phyloP scores from a whole-genome alignment of 495 filamentous ascomycete species.

The Neurospora sp. region DNA sequence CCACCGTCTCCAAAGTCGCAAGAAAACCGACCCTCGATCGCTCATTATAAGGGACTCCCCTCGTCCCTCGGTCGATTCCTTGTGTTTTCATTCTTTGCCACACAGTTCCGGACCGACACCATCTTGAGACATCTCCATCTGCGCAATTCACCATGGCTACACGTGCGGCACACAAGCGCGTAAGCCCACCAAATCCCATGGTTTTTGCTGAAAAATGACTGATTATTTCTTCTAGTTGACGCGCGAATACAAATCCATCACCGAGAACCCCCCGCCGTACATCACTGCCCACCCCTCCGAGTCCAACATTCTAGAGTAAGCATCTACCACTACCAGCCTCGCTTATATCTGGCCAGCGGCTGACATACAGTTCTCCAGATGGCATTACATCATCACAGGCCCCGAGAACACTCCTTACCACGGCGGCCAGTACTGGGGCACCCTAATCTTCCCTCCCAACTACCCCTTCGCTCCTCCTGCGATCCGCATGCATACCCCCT shows the following conservation, averaged over 20 bases:
- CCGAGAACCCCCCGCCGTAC: constrained; percentile 85
- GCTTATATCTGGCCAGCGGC: not conserved
- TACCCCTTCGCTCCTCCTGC: constrained; percentile 96
- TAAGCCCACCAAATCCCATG: constrained; percentile 33
- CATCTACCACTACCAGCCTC: not conserved
- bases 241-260: constrained; percentile 87
- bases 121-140: not conserved
- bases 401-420: constrained; percentile 93
- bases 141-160: constrained; percentile 64
- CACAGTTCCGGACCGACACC: not conserved
- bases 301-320: constrained; percentile 82
- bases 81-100: not conserved
- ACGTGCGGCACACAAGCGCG: constrained; percentile 72
- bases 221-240: constrained; percentile 51
- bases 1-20: not conserved
- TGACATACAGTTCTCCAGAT: constrained; percentile 42
- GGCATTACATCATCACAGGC: constrained; percentile 97
- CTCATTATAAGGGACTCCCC: not conserved
- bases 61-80: not conserved
- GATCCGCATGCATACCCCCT: constrained; percentile 97
- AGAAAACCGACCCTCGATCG: not conserved
- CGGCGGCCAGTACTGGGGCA: constrained; percentile 96
- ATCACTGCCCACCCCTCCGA: constrained; percentile 93
- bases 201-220: not conserved
- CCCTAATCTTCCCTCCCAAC: constrained; percentile 86